phyloP scores from a whole-genome alignment of 2,329 filamentous ascomycete genomes.

The Blastomyces parvus region DNA sequence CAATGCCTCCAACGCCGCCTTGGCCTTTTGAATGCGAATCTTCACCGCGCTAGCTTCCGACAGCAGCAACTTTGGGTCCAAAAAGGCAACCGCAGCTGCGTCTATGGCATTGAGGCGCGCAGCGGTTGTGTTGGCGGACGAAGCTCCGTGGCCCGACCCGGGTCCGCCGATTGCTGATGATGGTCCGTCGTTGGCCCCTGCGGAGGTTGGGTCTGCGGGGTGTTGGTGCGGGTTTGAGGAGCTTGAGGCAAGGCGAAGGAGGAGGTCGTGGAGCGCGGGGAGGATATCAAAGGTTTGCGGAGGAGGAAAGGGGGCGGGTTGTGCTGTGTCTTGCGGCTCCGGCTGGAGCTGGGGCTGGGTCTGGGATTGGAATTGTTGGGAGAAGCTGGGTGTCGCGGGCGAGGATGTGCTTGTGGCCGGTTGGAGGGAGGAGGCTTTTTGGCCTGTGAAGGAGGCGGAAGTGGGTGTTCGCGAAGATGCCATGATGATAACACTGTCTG shows the following conservation, averaged over 20 bases:
- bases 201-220: slow-evolving; percentile 18
- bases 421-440: background rate
- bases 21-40: slow-evolving; percentile 72
- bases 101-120: slow-evolving; percentile 19
- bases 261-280: slow-evolving; percentile 67
- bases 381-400: slow-evolving; percentile 8
- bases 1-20: slow-evolving; percentile 39
- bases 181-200: slow-evolving; percentile 19
- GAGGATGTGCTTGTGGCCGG: slow-evolving; percentile 12
- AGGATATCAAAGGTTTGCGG: slow-evolving; percentile 79
- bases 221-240: slow-evolving; percentile 27
- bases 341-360: background rate
- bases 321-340: slow-evolving; percentile 3
- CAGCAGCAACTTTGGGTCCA: slow-evolving; percentile 66
- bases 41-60: slow-evolving; percentile 69
- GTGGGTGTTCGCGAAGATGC: slow-evolving; percentile 4
- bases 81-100: slow-evolving; percentile 24
- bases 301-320: slow-evolving; percentile 50
- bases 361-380: slow-evolving; percentile 6
- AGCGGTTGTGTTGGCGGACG: slow-evolving; percentile 13
- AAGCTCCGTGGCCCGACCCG: slow-evolving; percentile 3
- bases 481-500: background rate
- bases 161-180: slow-evolving; percentile 18
- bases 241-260: slow-evolving; percentile 59
- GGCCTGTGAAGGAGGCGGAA: background rate